These are phyloP conservation scores for Xylariales sp. DNA, from an alignment of 2,329 filamentous ascomycete species.

Conservation along the genomic window DNA sequence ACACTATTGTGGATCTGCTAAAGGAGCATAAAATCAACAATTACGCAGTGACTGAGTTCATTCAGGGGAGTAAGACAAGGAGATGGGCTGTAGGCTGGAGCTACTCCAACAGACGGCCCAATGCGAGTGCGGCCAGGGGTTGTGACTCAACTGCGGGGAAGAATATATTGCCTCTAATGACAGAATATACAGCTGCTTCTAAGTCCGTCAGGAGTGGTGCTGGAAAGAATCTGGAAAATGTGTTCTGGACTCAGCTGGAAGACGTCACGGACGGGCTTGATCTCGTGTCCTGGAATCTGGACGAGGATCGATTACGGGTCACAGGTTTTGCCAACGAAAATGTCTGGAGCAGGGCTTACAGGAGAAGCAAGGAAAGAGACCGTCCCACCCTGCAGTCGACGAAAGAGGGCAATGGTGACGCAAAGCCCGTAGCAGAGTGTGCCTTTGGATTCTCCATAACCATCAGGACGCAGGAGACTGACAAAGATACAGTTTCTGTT, in stretches of 20 bases:
- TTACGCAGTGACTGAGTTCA: conserved; percentile 76
- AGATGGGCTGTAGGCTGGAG: conserved; percentile 91
- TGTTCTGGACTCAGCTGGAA: conserved; percentile 30
- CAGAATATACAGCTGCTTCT: conserved; percentile 33
- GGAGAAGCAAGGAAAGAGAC: conserved; percentile 49
- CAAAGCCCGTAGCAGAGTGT: conserved; percentile 28
- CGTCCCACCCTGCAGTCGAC: background rate
- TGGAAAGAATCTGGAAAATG: conserved; percentile 22
- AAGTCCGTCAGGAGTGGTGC: conserved; percentile 23
- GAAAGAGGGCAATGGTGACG: conserved; percentile 14
- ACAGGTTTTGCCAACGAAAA: conserved; percentile 62
- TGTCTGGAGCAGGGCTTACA: conserved; percentile 74
- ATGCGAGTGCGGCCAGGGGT: conserved; percentile 35
- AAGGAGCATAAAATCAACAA: conserved; percentile 61
- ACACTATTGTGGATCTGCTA: conserved; percentile 56
- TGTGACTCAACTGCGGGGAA: conserved; percentile 34
- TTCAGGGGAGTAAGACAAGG: conserved; percentile 73
- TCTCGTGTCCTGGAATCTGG: conserved; percentile 61
- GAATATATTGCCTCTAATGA: conserved; percentile 37
- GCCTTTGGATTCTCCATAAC: conserved; percentile 55
- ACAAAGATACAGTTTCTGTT: conserved; percentile 37
- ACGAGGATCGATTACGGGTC: conserved; percentile 46
- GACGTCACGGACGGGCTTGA: conserved; percentile 51
- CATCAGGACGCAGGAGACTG: conserved; percentile 31
- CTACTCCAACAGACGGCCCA: conserved; percentile 63